These are phyloP conservation scores for Cladophialophora yegresii DNA, from an alignment of 2,329 filamentous ascomycete genomes.

Conservation along the genomic window DNA sequence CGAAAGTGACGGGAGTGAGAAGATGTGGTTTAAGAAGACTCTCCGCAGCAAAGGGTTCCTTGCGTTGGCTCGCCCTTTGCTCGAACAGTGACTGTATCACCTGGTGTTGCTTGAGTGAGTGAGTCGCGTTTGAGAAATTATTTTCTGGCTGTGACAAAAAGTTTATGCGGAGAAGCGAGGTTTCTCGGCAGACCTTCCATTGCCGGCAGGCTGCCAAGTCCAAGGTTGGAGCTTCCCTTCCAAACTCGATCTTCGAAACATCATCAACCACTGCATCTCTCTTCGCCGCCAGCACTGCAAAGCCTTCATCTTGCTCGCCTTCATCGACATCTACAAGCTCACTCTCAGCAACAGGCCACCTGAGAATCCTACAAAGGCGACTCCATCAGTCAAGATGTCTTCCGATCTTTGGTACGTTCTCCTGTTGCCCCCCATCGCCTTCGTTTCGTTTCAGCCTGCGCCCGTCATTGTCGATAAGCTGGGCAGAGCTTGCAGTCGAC, in stretches of 20 bases:
- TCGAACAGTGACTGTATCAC: slow-evolving; percentile 2
- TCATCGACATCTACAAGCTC: slow-evolving; percentile 16
- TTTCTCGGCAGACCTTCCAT: slow-evolving; percentile 16
- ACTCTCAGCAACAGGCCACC: slow-evolving; percentile 8
- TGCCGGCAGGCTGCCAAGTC: slow-evolving; percentile 12
- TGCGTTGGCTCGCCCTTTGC: slow-evolving; percentile 49
- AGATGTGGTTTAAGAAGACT: too few relatives aligned
- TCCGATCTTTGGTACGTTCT: slow-evolving; percentile 76
- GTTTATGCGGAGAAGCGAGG: slow-evolving; percentile 19
- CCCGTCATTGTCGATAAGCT: slow-evolving; percentile 18
- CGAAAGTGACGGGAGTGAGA: not conserved
- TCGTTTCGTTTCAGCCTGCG: slow-evolving; percentile 38
- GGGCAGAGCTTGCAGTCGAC: slow-evolving; percentile 4
- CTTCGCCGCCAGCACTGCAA: slow-evolving; percentile 12
- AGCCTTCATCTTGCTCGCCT: slow-evolving; percentile 28
- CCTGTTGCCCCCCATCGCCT: slow-evolving; percentile 43
- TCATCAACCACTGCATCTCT: slow-evolving; percentile 25
- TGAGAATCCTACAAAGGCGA: slow-evolving; percentile 5
- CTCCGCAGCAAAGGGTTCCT: slow-evolving; percentile 45
- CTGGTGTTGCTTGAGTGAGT: not conserved
- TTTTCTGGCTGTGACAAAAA: slow-evolving; percentile 16
- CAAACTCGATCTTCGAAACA: slow-evolving; percentile 24
- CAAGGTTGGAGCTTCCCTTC: slow-evolving; percentile 18
- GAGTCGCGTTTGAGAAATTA: slow-evolving; percentile 12
- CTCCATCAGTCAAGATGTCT: slow-evolving; percentile 62